A percentile compares a stretch with the other conserved stretches of the same genome.
Evolutionary conservation across 2,329 filamentous ascomycete genomes (phyloP).

Genomic region (Fusarium clavum): DNA sequence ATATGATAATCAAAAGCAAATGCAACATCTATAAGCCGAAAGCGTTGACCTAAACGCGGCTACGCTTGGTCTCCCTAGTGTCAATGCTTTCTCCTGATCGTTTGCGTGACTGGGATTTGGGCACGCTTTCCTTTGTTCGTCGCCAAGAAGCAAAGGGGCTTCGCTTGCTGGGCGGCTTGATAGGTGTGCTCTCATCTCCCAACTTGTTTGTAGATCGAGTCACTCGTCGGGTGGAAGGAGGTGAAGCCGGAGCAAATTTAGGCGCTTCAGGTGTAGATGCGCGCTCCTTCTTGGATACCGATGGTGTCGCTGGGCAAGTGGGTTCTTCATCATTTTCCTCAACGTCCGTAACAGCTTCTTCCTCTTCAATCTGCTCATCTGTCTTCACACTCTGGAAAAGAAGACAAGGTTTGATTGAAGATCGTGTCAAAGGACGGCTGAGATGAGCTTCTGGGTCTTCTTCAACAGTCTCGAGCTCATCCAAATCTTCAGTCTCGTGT

Average conservation of each 20-base stretch:
- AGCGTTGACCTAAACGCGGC: constrained; percentile 47
- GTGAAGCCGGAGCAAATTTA: constrained; percentile 68
- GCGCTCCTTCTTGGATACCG: constrained; percentile 47
- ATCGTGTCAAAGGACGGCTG: constrained; percentile 68
- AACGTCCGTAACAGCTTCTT: constrained; percentile 70
- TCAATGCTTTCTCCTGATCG: constrained; percentile 52
- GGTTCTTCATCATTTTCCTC: constrained; percentile 57
- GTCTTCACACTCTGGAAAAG: constrained; percentile 71
- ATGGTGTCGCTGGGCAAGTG: constrained; percentile 53
- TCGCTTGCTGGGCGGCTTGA: constrained; percentile 55
- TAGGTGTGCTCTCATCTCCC: constrained; percentile 55
- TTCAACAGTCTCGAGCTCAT: constrained; percentile 52
- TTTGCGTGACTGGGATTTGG: constrained; percentile 61
- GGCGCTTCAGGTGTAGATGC: constrained; percentile 65
- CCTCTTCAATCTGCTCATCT: constrained; percentile 62
- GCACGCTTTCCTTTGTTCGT: constrained; percentile 67
- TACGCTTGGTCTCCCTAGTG: constrained; percentile 51
- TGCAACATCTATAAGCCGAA: neutral
- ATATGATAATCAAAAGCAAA: constrained; percentile 15
- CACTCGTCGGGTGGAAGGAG: constrained; percentile 70
- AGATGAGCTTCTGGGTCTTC: constrained; percentile 53
- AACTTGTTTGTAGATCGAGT: constrained; percentile 68
- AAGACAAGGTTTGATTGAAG: constrained; percentile 77
- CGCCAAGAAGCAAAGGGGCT: constrained; percentile 77
- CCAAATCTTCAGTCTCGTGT: constrained; percentile 50